A percentile compares a stretch with the other conserved stretches of the same genome.
Evolutionary conservation across 257 asterid genomes (phyloP).

Genomic region (Solanum pinnatisectum): DNA sequence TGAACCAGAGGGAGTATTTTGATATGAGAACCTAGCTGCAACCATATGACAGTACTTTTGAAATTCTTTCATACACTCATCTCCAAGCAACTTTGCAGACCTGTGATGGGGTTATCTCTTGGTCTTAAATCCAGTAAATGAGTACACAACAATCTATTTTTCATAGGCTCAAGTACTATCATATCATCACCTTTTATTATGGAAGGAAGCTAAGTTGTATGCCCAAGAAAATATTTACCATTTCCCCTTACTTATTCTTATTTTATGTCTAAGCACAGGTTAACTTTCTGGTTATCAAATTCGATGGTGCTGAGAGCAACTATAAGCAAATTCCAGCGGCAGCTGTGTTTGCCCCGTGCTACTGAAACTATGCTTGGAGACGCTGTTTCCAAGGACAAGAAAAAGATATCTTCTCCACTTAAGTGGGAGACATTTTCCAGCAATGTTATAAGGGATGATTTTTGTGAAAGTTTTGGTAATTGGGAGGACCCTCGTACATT

Average conservation of each 20-base stretch:
- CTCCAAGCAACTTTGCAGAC: neutral
- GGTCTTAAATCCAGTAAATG: neutral
- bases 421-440: constrained; percentile 44
- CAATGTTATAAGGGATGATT: constrained; percentile 17
- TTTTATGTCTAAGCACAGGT: constrained; percentile 27
- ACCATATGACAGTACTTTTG: neutral
- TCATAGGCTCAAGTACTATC: neutral
- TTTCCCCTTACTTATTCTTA: neutral
- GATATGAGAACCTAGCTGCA: neutral
- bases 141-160: neutral
- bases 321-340: constrained; percentile 34
- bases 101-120: neutral
- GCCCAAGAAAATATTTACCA: neutral
- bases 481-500: constrained; percentile 52
- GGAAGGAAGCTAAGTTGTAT: neutral
- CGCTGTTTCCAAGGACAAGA: constrained; percentile 4
- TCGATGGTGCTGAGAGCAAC: constrained; percentile 56
- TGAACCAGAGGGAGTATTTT: neutral
- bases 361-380: constrained; percentile 20
- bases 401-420: constrained; percentile 29
- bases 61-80: neutral
- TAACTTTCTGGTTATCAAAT: constrained; percentile 86
- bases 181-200: neutral
- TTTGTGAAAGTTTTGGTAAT: constrained; percentile 22
- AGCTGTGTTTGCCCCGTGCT: constrained; percentile 18